These are phyloP conservation scores for Vicia faba DNA, from an alignment of 306 rosid species.

Conservation along the genomic window DNA sequence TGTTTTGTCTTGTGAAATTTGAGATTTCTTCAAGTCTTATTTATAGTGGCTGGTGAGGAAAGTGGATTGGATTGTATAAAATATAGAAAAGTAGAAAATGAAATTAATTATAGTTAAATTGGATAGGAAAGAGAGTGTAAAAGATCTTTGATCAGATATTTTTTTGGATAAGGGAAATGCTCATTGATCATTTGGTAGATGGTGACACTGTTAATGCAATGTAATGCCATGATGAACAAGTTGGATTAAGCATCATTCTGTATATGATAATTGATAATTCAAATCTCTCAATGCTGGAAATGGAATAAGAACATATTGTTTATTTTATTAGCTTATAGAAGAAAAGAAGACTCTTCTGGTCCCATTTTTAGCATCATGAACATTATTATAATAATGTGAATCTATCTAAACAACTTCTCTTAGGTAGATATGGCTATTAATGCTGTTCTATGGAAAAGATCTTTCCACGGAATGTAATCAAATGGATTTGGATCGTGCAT, in stretches of 20 bases:
- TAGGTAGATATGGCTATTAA: constrained; percentile 30
- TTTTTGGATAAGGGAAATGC: constrained; percentile 85
- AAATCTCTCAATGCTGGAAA: constrained; percentile 46
- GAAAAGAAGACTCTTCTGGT: constrained; percentile 44
- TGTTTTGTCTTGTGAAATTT: constrained; percentile 49
- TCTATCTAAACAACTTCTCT: constrained; percentile 19
- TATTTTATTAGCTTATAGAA: constrained; percentile 26
- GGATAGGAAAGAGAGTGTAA: constrained; percentile 56
- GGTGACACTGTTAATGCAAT: constrained; percentile 45
- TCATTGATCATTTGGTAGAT: constrained; percentile 62
- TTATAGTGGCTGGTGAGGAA: constrained; percentile 61
- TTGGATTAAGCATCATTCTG: constrained; percentile 58
- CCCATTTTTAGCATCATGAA: constrained; percentile 48
- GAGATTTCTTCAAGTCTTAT: constrained; percentile 54
- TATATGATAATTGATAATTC: constrained; percentile 47
- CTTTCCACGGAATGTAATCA: constrained; percentile 37
- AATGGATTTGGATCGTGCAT: too few species aligned
- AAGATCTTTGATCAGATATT: constrained; percentile 64
- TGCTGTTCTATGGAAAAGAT: constrained; percentile 23
- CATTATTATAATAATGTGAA: constrained; percentile 17
- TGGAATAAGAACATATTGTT: constrained; percentile 52
- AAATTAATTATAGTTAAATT: constrained; percentile 41
- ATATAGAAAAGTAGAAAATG: constrained; percentile 30
- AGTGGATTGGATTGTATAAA: constrained; percentile 49
- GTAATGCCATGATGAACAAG: constrained; percentile 54